Evolutionary conservation across 1,284 basidiomycete genomes (phyloP).

Genomic region (Moesziomyces parantarcticus): DNA sequence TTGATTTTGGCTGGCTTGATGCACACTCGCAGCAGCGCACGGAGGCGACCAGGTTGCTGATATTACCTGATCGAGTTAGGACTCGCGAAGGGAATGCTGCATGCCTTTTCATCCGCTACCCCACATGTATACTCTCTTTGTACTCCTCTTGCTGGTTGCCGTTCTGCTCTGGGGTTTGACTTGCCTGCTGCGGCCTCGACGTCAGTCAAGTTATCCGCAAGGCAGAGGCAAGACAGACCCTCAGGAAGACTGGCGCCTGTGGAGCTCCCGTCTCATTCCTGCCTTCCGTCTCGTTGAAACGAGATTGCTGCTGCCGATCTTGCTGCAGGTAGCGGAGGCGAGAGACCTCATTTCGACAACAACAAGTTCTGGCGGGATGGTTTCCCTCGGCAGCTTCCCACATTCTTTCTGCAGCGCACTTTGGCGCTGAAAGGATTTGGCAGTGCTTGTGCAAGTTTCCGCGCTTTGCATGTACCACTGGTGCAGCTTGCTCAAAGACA

Average conservation of each 20-base stretch:
- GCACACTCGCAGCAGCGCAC: background rate
- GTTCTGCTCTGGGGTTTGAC: background rate
- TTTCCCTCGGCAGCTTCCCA: background rate
- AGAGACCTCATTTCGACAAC: background rate
- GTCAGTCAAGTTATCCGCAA: too few species aligned
- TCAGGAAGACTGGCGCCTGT: background rate
- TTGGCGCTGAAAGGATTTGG: background rate
- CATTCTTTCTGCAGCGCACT: background rate
- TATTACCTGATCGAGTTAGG: conserved; percentile 68
- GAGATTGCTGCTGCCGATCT: background rate
- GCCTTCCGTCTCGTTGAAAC: background rate
- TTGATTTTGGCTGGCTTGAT: background rate
- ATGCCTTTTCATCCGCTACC: conserved; percentile 20
- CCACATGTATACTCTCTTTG: conserved; percentile 15
- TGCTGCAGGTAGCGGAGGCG: background rate
- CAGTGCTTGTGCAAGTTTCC: background rate
- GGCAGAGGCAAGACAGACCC: too few species aligned
- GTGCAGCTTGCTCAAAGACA: background rate
- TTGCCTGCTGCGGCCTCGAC: too few species aligned
- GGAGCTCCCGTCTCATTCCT: background rate
- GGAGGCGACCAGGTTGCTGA: conserved; percentile 23
- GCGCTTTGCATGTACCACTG: background rate
- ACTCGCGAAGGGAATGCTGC: conserved; percentile 68
- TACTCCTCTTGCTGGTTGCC: background rate
- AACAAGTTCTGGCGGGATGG: background rate